Evolutionary conservation across 257 asterid species (phyloP), one percentile per base, ranked within the genome.

Genomic region (Ilex aquifolium): DNA sequence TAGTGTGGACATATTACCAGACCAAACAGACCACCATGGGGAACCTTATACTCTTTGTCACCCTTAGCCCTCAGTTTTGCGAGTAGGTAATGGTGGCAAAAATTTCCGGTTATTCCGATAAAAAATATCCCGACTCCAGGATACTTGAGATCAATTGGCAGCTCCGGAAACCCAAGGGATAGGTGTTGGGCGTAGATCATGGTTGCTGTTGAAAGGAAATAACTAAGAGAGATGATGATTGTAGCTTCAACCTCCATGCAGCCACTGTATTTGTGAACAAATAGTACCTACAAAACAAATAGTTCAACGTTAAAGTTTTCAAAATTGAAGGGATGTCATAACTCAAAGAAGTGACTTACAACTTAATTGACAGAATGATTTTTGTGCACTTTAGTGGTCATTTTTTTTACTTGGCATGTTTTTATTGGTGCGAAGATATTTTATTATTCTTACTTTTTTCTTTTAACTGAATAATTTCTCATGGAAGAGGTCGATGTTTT

Each of bases 71-170:
- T 77, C 21, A 88, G 60, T 14, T 57, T 83, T 4, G 91, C 72
- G 4, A 88, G 90, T 46, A 88, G 72, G 61, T 44, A 71, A 73
- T 85, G 95, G 82, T 87, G 95, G 71, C 82, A 85, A 40, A 88
- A 72, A 32, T 83, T 88, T 3, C 88, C 94, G 13, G 31, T 44
- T 17, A 77, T 77, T 67, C 95, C 93, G n/a, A 80, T 10, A 21
- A 73, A 44, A 57, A 81, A 85, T 29, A 81, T 54, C 1, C 48
- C 58, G 15, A 71, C 40, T 13, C 91, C 95, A 17, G 63, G 6
- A 31, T 52, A 74, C 48, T 69, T 74, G 13, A 88, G 82, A 71
- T 85, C 79, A 7, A 74, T 32, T 0, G 74, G 2, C 14, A 91
- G 95, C 14, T 88, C 86, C 1, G 68, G 63, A 7, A 79, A 64